Evolutionary conservation across 2,329 filamentous ascomycete species (phyloP).

Genomic region (Pseudopyrenochaeta lycopersici): DNA sequence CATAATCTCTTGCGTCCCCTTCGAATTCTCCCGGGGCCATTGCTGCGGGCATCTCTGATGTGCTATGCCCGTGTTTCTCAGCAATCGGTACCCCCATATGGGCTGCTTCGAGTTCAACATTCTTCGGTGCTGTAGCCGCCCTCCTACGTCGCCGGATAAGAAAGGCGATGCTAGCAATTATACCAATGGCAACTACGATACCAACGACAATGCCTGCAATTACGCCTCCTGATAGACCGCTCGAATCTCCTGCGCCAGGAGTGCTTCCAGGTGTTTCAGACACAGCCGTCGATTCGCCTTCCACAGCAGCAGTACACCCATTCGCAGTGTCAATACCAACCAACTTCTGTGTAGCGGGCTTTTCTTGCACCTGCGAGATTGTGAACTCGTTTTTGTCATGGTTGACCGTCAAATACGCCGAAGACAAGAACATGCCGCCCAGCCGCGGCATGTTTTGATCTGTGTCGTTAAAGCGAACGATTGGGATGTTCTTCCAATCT

Average conservation of each 20-base stretch:
- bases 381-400: conserved; percentile 10
- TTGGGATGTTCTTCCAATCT: neutral
- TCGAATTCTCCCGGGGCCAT: neutral
- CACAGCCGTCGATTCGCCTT: neutral
- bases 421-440: conserved; percentile 11
- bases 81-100: neutral
- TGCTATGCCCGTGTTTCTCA: neutral
- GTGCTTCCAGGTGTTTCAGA: neutral
- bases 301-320: neutral
- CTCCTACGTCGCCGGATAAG: neutral
- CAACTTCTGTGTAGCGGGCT: neutral
- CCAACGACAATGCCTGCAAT: neutral
- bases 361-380: neutral
- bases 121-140: neutral
- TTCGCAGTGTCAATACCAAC: conserved; percentile 5
- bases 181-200: neutral
- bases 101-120: neutral
- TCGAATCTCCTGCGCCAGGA: neutral
- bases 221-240: neutral
- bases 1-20: neutral
- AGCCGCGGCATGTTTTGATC: conserved; percentile 6
- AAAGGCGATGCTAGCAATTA: neutral
- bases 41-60: neutral
- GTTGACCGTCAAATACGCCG: conserved; percentile 9
- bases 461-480: neutral